Evolutionary conservation across 345 rosid species (phyloP), one percentile per base, ranked within the genome.

Genomic region (Physaria fendleri): DNA sequence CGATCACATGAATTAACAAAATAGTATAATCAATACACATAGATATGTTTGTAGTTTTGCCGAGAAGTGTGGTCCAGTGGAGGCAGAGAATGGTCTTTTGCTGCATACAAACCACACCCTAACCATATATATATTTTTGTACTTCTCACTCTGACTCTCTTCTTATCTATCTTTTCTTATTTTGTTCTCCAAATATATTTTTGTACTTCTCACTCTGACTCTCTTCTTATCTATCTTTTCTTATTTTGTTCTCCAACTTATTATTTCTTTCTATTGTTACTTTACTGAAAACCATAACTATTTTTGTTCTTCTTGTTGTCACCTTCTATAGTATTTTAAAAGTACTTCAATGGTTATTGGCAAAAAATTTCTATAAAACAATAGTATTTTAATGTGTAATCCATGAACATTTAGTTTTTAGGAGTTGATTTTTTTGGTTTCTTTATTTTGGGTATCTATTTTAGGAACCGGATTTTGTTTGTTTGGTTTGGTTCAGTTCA

Each of bases 41-140:
- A 47, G 9, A 47, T 25, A 17, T n/a, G n/a, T n/a, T n/a, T n/a
- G n/a, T 12, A 32, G 41, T 51, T 18, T 11, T 16, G 27, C 33
- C 10, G n/a, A 30, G 42, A 27, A 30, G 59, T 52, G 68, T 52
- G 68, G 69, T 65, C 69, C 62, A 12, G 38, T 55, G 14, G 38
- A 59, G 49, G 41, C 10, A 52, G 51, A 64, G 52, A 22, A 35
- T 18, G 70, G 56, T 65, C 69, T 34, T 39, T 44, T 5, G 69
- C 40, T 44, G 56, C 47, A 65, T 35, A 45, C 32, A 55, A 55
- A 65, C 70, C 62, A 54, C 62, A 65, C 55, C 69, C 62, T n/a
- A 65, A 65, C 63, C 70, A 65, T 55, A 65, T 55, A 45, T n/a
- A n/a, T n/a, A n/a, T n/a, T 55, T 2, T 55, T 39, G 56, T 55